Evolutionary conservation across 257 asterid genomes (phyloP).

Genomic region (Rhazya stricta): DNA sequence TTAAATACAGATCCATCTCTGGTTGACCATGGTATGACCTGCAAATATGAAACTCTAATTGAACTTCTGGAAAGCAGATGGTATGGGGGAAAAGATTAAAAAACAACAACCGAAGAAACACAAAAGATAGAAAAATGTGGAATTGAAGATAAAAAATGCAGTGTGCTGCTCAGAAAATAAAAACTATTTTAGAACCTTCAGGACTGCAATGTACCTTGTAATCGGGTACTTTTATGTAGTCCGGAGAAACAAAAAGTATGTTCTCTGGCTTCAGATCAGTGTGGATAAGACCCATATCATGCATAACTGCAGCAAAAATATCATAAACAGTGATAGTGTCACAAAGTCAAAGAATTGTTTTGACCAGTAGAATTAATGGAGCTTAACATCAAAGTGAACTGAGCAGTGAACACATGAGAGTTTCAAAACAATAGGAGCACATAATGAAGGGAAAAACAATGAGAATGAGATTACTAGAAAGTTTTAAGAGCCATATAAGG

Average conservation of each 20-base stretch:
- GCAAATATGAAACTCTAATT: conserved; percentile 18
- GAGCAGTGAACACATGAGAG: background rate
- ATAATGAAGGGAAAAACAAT: conserved; percentile 3
- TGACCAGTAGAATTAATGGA: background rate
- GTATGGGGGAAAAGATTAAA: background rate
- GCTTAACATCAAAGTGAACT: background rate
- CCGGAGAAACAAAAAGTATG: conserved; percentile 48
- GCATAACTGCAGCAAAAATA: conserved; percentile 37
- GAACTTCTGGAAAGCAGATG: conserved; percentile 6
- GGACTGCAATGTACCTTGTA: conserved; percentile 30
- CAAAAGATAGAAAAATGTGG: conserved; percentile 12
- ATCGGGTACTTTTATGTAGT: conserved; percentile 41
- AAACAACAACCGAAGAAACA: background rate
- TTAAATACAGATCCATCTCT: conserved; percentile 34
- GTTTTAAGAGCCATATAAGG: conserved; percentile 8
- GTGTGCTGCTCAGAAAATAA: background rate
- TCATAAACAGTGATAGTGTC: conserved; percentile 12
- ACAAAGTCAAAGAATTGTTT: background rate
- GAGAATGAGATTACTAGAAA: background rate
- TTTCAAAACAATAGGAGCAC: conserved; percentile 5
- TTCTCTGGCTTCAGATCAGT: conserved; percentile 57
- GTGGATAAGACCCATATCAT: conserved; percentile 51
- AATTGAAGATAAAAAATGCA: background rate
- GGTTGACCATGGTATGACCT: conserved; percentile 38
- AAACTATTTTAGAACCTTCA: background rate